Base-by-base conservation (phyloP, 208 protist species). In the Trypanosoma melophagium region DNA sequence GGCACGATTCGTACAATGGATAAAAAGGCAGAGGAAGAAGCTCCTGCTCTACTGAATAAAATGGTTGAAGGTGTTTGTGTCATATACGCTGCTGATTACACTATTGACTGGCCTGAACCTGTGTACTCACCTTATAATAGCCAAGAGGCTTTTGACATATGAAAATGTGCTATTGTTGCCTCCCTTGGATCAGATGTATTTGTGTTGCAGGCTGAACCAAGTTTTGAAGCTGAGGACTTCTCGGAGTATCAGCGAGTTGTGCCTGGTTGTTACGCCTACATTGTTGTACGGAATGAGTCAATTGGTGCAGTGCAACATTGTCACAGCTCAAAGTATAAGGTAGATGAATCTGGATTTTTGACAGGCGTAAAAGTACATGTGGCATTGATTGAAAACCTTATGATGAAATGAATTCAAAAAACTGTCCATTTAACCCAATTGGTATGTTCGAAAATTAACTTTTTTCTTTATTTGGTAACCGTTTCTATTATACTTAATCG, bases 121-220 rank as follows among this genome's bases (percentile, higher is more conserved):
- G 87, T 89, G 56, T 89, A 89, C 40, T 73, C 89, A 42, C 89
- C 87, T 19, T 88, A 85, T 68, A 93, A 93, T 62, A 79, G 90
- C 54, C 76, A 79, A 7, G 69, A 73, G 59, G 86, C 86, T 14
- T 93, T 83, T 66, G 83, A 86, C n/a, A 52, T 90, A 41, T 76
- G 77, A 0, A 77, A 69, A 66, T 62, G 42, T 9, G 77, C 79
- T 22, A 24, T 24, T 13, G 12, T 10, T 41, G 54, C 22, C 9
- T 59, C 87, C 0, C 71, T 90, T 19, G 81, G 81, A 14, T 72
- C 76, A 35, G 40, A 12, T 12, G 74, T 81, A 47, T 83, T 79
- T 45, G 40, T 80, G 14, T 72, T 81, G 53, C 66, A 79, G 14
- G 5, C 65, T 21, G 31, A 69, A 1, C 51, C 80, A 8, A 35